Evolutionary conservation across 805 yeast species (phyloP).

Genomic region (Tetrapisispora nanseiensis): DNA sequence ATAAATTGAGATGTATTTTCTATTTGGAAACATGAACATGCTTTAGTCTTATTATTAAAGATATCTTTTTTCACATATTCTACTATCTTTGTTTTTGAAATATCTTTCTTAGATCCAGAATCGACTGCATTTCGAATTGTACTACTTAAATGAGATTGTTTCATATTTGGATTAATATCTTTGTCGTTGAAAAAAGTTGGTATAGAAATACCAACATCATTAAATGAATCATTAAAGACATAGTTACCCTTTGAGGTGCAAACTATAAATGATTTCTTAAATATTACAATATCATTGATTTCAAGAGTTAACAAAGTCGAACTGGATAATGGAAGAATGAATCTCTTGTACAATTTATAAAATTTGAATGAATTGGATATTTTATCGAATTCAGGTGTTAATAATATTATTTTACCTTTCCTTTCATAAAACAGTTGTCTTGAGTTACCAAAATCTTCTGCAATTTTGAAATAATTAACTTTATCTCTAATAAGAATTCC

Average conservation of each 20-base stretch:
- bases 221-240: constrained; percentile 42
- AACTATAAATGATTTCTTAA: constrained; percentile 56
- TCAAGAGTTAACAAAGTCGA: constrained; percentile 48
- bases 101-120: constrained; percentile 16
- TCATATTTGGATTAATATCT: constrained; percentile 7
- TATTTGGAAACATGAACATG: constrained; percentile 58
- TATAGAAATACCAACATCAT: constrained; percentile 43
- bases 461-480: constrained; percentile 56
- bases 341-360: constrained; percentile 42
- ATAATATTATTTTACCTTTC: constrained; percentile 38
- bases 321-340: constrained; percentile 46
- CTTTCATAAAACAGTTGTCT: constrained; percentile 47
- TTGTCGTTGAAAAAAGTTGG: constrained; percentile 46
- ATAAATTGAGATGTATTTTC: constrained; percentile 43
- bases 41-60: constrained; percentile 30
- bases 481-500: constrained; percentile 45
- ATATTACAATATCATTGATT: constrained; percentile 49
- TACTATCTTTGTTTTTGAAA: constrained; percentile 26
- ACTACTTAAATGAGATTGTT: constrained; percentile 15
- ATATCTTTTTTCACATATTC: constrained; percentile 34
- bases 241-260: constrained; percentile 62
- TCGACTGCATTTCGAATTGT: constrained; percentile 15
- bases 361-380: constrained; percentile 23
- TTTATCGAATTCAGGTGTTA: constrained; percentile 30
- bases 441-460: constrained; percentile 53